Conservation (phyloP, 2,329 filamentous ascomycete genomes). For the Apiospora hydei region DNA sequence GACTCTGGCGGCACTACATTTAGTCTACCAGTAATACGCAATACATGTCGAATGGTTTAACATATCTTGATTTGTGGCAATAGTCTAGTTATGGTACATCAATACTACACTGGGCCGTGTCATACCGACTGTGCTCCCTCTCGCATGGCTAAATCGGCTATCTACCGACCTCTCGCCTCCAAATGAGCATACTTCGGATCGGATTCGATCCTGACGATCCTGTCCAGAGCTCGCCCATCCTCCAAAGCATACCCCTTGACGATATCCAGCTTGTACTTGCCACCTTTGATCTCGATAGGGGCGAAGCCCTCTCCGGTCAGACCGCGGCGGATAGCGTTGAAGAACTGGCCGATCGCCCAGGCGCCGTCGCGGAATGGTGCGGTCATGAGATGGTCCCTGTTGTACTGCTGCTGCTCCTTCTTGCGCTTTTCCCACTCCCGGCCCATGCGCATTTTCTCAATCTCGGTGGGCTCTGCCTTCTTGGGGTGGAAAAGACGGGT, state of each 20-base stretch:
- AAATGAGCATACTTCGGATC: conserved; percentile 30
- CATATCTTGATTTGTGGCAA: background rate
- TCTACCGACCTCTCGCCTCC: conserved; percentile 20
- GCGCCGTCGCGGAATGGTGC: conserved; percentile 62
- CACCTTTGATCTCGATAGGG: conserved; percentile 54
- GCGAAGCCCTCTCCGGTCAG: conserved; percentile 65
- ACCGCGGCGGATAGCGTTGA: conserved; percentile 55
- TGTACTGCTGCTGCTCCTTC: conserved; percentile 54
- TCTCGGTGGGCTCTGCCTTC: conserved; percentile 28
- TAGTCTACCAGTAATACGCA: too few species aligned
- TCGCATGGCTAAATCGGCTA: background rate
- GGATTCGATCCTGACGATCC: conserved; percentile 52
- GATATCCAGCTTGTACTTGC: conserved; percentile 65
- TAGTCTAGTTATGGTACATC: background rate
- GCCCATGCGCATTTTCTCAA: conserved; percentile 40
- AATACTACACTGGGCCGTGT: background rate
- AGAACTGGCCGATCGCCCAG: conserved; percentile 50
- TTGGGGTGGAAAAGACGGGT: conserved; percentile 43
- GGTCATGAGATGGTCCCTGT: conserved; percentile 63
- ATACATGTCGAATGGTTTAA: background rate
- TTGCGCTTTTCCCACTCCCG: conserved; percentile 47
- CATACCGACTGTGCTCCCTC: too few species aligned
- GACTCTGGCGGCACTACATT: background rate
- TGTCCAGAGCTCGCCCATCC: conserved; percentile 64
- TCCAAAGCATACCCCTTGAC: conserved; percentile 65